These are phyloP conservation scores for Gossypium raimondii DNA, from an alignment of 345 rosid species.

Conservation along the genomic window DNA sequence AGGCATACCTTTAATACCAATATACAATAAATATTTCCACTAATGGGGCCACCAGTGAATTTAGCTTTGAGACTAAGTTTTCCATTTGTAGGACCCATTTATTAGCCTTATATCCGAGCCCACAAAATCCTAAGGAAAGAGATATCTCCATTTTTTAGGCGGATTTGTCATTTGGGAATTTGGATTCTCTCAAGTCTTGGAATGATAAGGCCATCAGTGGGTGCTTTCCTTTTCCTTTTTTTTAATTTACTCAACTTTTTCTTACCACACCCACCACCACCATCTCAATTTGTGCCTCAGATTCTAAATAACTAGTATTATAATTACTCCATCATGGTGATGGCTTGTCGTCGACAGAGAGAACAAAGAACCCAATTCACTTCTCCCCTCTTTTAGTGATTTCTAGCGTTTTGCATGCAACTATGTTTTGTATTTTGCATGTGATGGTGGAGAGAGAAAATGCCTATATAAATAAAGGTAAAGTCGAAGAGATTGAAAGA, in stretches of 20 bases:
- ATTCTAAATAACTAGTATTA: constrained; percentile 10
- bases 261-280: constrained; percentile 15
- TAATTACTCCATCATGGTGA: constrained; percentile 56
- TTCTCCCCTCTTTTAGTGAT: constrained; percentile 33
- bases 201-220: constrained; percentile 16
- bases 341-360: constrained; percentile 30
- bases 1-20: constrained; percentile 31
- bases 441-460: constrained; percentile 5
- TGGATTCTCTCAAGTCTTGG: constrained; percentile 27
- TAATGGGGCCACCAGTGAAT: constrained; percentile 37
- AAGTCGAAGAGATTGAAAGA: background rate
- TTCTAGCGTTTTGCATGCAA: constrained; percentile 32
- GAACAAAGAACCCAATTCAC: constrained; percentile 27
- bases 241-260: background rate
- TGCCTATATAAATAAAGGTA: constrained; percentile 12
- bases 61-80: constrained; percentile 46
- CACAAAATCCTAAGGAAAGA: constrained; percentile 65
- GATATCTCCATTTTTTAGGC: constrained; percentile 44
- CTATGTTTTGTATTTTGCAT: constrained; percentile 20
- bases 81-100: constrained; percentile 36
- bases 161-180: constrained; percentile 28
- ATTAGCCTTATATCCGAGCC: constrained; percentile 31
- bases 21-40: constrained; percentile 31
- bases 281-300: background rate
- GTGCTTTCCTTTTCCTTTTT: constrained; percentile 11